A percentile compares a stretch with the other conserved stretches of the same genome.
These are phyloP conservation scores for Penicillium robsamsonii DNA, from an alignment of 495 filamentous ascomycete genomes.

Conservation along the genomic window DNA sequence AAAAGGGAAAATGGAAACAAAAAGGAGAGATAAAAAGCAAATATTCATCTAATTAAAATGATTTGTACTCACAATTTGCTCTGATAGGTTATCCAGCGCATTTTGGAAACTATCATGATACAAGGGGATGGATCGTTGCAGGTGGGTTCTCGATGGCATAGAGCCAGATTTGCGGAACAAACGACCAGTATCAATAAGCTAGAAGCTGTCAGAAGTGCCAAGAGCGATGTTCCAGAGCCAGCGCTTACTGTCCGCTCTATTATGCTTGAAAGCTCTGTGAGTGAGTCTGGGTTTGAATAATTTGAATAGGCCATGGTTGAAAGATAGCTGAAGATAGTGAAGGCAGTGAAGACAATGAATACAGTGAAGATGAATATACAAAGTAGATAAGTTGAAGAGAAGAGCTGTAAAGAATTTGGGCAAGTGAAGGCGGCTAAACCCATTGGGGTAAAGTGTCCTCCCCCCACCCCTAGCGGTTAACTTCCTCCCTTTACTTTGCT, in stretches of 20 bases:
- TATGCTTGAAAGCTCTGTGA: slow-evolving; percentile 42
- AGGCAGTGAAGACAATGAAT: no score
- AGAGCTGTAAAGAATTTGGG: neutral
- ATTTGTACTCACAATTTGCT: slow-evolving; percentile 49
- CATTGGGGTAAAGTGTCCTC: slow-evolving; percentile 27
- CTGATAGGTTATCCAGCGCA: slow-evolving; percentile 50
- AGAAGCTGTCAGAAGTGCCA: slow-evolving; percentile 21
- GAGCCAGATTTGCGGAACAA: slow-evolving; percentile 44
- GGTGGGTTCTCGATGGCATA: slow-evolving; percentile 34
- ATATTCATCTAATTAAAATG: neutral
- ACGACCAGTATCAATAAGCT: slow-evolving; percentile 52
- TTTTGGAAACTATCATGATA: slow-evolving; percentile 49
- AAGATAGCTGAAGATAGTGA: neutral
- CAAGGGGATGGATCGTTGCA: slow-evolving; percentile 42
- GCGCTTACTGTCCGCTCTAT: slow-evolving; percentile 46
- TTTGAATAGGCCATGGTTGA: slow-evolving; percentile 29
- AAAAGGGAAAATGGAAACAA: slow-evolving; percentile 5
- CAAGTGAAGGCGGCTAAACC: slow-evolving; percentile 27
- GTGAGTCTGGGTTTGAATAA: slow-evolving; percentile 40
- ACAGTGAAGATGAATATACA: no score
- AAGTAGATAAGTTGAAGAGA: neutral
- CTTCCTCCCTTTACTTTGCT: slow-evolving; percentile 20
- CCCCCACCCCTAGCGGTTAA: slow-evolving; percentile 43
- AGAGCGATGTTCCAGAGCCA: slow-evolving; percentile 4
- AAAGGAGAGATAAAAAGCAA: slow-evolving; percentile 7